Evolutionary conservation across 2,329 filamentous ascomycete species (phyloP).

Genomic region (Penicillium sp.): DNA sequence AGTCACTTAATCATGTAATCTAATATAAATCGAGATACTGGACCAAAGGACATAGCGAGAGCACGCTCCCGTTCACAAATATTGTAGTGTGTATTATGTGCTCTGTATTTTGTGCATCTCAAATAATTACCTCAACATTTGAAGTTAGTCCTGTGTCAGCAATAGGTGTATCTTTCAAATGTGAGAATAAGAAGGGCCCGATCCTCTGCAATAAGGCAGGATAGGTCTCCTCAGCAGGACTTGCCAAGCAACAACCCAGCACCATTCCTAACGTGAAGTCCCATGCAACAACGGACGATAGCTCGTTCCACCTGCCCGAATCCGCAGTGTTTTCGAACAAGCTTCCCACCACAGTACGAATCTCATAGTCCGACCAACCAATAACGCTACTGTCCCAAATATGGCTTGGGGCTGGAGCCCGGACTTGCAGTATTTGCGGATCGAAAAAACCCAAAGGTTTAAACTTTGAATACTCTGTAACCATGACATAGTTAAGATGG

Average conservation of each 20-base stretch:
- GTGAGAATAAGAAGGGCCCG: not conserved
- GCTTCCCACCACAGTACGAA: not conserved
- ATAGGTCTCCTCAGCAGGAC: not conserved
- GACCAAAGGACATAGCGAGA: no score
- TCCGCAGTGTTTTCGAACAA: not conserved
- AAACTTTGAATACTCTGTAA: not conserved
- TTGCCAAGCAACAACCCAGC: not conserved
- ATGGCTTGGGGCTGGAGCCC: not conserved
- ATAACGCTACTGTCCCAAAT: not conserved
- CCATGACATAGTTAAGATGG: not conserved
- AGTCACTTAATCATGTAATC: no score
- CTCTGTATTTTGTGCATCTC: not conserved
- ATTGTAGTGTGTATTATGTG: not conserved
- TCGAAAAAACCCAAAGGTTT: not conserved
- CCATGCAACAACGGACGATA: not conserved
- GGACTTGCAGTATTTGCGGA: not conserved
- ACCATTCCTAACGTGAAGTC: not conserved
- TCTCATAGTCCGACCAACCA: not conserved
- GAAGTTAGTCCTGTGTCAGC: not conserved
- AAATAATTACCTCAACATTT: not conserved
- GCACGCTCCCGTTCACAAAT: not conserved
- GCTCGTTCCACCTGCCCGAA: not conserved
- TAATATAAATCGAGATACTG: no score
- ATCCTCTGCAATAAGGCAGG: not conserved
- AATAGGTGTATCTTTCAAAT: not conserved